Conservation (phyloP, 306 rosid species). For the Prunus kanzakura region DNA sequence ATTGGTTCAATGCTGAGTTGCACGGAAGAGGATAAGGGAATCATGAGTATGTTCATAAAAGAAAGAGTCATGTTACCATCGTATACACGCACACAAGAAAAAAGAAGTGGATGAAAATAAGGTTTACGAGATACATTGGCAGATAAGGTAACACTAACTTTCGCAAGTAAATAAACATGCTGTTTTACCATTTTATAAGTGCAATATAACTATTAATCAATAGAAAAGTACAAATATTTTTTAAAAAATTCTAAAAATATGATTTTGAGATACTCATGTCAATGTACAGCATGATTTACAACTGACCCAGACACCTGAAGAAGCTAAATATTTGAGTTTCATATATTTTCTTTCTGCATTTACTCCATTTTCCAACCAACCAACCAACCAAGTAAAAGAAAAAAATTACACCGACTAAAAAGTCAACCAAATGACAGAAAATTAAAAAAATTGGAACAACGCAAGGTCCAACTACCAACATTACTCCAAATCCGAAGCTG, state of each 20-base stretch:
- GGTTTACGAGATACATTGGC: not conserved
- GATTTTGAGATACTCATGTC: too few species aligned
- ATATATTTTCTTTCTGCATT: not conserved
- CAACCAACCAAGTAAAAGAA: not conserved
- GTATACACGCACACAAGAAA: not conserved
- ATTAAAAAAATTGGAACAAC: not conserved
- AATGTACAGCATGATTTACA: too few species aligned
- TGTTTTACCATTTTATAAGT: not conserved
- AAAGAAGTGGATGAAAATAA: not conserved
- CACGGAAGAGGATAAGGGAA: not conserved
- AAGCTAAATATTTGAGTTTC: not conserved
- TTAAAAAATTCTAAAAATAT: not conserved
- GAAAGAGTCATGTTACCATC: not conserved
- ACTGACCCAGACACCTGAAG: not conserved
- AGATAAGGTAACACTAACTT: not conserved
- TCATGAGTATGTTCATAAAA: not conserved
- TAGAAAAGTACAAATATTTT: not conserved
- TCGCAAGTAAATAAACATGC: not conserved
- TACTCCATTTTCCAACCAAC: conserved; percentile 1
- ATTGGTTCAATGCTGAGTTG: not conserved
- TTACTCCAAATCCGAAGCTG: conserved; percentile 17
- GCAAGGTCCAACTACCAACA: not conserved
- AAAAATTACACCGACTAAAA: not conserved
- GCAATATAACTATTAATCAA: not conserved
- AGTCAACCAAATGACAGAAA: conserved; percentile 13